These are phyloP conservation scores for Trichoderma polysporum DNA, from an alignment of 2,329 filamentous ascomycete species.

Conservation along the genomic window DNA sequence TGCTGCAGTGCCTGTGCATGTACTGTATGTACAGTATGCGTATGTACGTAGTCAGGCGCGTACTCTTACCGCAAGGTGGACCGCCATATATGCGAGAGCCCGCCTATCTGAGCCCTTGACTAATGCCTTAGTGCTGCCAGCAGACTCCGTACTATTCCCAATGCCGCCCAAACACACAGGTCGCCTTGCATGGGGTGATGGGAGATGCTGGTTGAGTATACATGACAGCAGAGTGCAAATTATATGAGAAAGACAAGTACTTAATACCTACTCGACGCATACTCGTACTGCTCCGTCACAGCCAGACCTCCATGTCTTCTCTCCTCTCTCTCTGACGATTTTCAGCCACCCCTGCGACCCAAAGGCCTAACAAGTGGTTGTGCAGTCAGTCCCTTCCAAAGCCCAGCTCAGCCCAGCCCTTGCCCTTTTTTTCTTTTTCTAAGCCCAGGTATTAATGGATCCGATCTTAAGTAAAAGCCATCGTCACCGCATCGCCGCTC, in stretches of 20 bases:
- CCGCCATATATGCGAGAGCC: slow-evolving; percentile 6
- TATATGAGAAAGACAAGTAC: neutral
- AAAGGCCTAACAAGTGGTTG: neutral
- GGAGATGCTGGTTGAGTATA: neutral
- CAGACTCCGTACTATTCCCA: slow-evolving; percentile 14
- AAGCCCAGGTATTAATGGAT: neutral
- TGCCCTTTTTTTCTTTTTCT: neutral
- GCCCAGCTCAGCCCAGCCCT: slow-evolving; percentile 6
- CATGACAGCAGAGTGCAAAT: neutral
- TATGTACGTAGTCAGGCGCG: neutral
- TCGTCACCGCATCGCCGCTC: slow-evolving; percentile 11
- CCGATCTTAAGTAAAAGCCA: slow-evolving; percentile 2
- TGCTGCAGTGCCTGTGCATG: neutral
- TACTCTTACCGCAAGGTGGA: slow-evolving; percentile 1
- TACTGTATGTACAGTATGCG: too few species aligned
- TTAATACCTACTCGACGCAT: neutral
- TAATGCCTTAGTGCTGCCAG: slow-evolving; percentile 11
- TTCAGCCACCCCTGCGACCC: slow-evolving; percentile 12
- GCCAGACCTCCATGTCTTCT: neutral
- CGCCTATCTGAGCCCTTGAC: slow-evolving; percentile 17
- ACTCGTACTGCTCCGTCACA: neutral
- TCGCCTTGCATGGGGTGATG: neutral
- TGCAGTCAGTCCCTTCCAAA: slow-evolving; percentile 1
- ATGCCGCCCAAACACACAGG: slow-evolving; percentile 12
- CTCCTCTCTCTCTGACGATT: neutral